Evolutionary conservation across 2,329 filamentous ascomycete genomes (phyloP).

Genomic region (Penicillium sp.): DNA sequence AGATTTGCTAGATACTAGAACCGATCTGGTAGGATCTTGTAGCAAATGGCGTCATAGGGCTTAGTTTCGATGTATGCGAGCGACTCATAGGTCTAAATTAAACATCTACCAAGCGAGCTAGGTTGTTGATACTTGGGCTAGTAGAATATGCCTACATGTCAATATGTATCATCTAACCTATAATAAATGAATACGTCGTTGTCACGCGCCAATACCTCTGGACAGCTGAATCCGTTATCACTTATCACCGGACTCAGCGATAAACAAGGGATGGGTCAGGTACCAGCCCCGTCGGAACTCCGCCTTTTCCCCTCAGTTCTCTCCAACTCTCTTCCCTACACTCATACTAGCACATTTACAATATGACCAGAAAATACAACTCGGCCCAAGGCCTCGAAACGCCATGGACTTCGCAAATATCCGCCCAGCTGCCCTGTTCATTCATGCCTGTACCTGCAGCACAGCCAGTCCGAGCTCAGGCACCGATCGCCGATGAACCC

Average conservation of each 20-base stretch:
- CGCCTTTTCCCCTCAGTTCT: conserved; percentile 16
- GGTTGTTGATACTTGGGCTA: background rate
- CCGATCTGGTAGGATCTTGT: background rate
- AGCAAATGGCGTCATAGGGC: background rate
- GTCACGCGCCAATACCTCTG: background rate
- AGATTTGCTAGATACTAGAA: background rate
- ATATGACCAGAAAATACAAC: conserved; percentile 29
- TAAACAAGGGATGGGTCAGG: conserved; percentile 14
- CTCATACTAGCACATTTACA: conserved; percentile 2
- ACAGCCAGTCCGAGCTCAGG: conserved; percentile 12
- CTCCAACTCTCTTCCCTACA: conserved; percentile 8
- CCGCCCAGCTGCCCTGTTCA: conserved; percentile 22
- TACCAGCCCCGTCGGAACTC: conserved; percentile 13
- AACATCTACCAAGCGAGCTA: background rate
- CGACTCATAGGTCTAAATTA: background rate
- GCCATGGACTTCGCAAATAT: conserved; percentile 26
- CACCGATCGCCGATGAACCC: conserved; percentile 13
- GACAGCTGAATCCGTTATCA: conserved; percentile 5
- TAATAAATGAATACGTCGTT: background rate
- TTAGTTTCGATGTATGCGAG: background rate
- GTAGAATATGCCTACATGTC: background rate
- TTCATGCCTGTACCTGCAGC: conserved; percentile 11
- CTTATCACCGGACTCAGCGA: conserved; percentile 13
- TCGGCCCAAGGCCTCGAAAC: conserved; percentile 20
- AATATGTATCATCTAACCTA: background rate